phyloP scores from a whole-genome alignment of 2,329 filamentous ascomycete species.

The Paraconiothyrium sp. region DNA sequence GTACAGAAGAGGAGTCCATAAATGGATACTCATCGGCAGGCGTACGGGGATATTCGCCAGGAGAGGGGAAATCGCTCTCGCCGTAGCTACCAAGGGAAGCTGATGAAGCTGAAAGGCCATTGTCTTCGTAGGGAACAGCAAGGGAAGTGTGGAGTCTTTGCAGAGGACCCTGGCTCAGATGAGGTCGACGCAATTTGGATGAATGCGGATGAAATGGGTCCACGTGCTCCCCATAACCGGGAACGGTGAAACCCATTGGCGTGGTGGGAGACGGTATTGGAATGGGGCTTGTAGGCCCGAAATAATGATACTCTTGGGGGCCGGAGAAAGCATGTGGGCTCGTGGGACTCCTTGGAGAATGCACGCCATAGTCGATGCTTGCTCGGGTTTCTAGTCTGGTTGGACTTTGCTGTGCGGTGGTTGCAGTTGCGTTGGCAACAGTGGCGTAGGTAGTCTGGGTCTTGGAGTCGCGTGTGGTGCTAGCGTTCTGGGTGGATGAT shows the following conservation, averaged over 20 bases:
- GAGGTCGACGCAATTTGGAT: conserved; percentile 50
- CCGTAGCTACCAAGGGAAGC: conserved; percentile 58
- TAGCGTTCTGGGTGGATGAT: conserved; percentile 42
- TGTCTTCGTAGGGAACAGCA: conserved; percentile 52
- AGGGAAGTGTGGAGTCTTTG: conserved; percentile 56
- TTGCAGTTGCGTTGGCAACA: conserved; percentile 26
- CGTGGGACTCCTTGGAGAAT: conserved; percentile 47
- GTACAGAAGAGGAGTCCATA: conserved; percentile 20
- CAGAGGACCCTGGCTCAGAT: conserved; percentile 51
- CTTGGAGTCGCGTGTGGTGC: conserved; percentile 39
- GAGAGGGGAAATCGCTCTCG: conserved; percentile 59
- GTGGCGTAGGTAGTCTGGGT: conserved; percentile 38
- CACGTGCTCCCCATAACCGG: conserved; percentile 51
- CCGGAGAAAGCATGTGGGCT: conserved; percentile 46
- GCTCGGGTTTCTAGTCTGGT: conserved; percentile 38
- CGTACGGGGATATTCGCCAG: conserved; percentile 58
- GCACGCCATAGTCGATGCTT: conserved; percentile 47
- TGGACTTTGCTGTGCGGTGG: conserved; percentile 36
- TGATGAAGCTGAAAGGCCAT: conserved; percentile 55
- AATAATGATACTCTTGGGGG: conserved; percentile 49
- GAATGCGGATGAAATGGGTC: conserved; percentile 46
- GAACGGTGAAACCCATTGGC: conserved; percentile 50
- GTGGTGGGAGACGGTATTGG: conserved; percentile 50
- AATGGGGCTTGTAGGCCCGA: conserved; percentile 51
- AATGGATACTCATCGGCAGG: conserved; percentile 56